A percentile compares a stretch with the other conserved stretches of the same genome.
Conservation (phyloP, 192 early-diverging fungal genomes). For the Coemansia sp. region DNA sequence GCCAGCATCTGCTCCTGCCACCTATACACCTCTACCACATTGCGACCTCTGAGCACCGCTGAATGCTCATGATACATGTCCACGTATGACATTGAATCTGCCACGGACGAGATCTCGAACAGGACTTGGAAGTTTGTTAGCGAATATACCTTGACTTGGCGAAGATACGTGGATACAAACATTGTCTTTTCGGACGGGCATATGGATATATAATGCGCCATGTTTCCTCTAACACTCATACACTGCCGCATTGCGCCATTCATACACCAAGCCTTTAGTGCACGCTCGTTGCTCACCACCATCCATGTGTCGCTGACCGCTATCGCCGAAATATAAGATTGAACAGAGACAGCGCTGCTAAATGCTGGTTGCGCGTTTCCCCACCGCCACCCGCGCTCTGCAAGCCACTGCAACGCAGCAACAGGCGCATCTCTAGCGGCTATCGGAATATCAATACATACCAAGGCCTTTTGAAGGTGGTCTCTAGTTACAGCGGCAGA, state of each 20-base stretch:
- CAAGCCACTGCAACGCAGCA: constrained; percentile 12
- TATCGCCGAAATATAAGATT: constrained; percentile 4
- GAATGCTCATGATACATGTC: constrained; percentile 12
- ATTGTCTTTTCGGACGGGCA: constrained; percentile 11
- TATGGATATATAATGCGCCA: constrained; percentile 14
- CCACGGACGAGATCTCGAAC: constrained; percentile 1
- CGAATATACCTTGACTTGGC: constrained; percentile 13
- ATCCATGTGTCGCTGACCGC: constrained; percentile 11
- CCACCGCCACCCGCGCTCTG: constrained; percentile 16
- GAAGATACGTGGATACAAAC: constrained; percentile 19
- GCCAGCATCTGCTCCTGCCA: constrained; percentile 7
- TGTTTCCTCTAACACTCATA: constrained; percentile 4
- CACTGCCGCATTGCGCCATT: background rate
- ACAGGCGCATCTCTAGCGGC: background rate
- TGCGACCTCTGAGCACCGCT: constrained; percentile 8
- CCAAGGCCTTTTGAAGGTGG: background rate
- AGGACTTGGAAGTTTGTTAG: background rate
- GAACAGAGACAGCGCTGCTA: constrained; percentile 2
- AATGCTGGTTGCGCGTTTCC: constrained; percentile 4
- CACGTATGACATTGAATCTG: constrained; percentile 5
- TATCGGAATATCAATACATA: background rate
- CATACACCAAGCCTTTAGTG: constrained; percentile 2
- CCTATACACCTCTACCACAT: constrained; percentile 9
- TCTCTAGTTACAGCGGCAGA: constrained; percentile 3
- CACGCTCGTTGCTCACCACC: constrained; percentile 9